Evolutionary conservation across 1,139 yeast genomes (phyloP).

Genomic region (Candida glucosophila): DNA sequence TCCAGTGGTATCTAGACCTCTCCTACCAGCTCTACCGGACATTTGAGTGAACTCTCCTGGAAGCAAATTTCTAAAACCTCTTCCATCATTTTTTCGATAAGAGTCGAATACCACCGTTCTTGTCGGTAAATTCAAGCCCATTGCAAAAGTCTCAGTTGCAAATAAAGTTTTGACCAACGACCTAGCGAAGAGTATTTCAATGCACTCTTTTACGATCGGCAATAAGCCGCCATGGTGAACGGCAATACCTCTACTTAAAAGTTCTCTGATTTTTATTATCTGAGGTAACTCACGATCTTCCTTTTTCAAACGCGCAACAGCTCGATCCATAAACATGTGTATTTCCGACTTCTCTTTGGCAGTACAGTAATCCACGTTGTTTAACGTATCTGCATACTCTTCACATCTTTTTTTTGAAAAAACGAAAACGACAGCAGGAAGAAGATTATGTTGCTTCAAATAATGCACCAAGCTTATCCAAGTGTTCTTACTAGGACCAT

Average conservation of each 20-base stretch:
- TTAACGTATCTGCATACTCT: slow-evolving; percentile 76
- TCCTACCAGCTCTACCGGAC: slow-evolving; percentile 98
- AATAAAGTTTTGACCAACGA: slow-evolving; percentile 82
- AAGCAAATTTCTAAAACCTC: slow-evolving; percentile 64
- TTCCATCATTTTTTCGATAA: slow-evolving; percentile 83
- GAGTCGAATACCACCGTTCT: slow-evolving; percentile 90
- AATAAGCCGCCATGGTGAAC: slow-evolving; percentile 95
- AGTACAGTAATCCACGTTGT: slow-evolving; percentile 70
- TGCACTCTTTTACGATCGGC: slow-evolving; percentile 92
- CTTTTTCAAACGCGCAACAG: slow-evolving; percentile 76
- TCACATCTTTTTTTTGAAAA: slow-evolving; percentile 92
- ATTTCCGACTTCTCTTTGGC: slow-evolving; percentile 83
- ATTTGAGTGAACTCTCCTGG: slow-evolving; percentile 98
- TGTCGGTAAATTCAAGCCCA: slow-evolving; percentile 96
- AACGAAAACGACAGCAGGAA: slow-evolving; percentile 91
- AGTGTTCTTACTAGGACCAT: slow-evolving; percentile 71
- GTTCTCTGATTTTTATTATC: slow-evolving; percentile 69
- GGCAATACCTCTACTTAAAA: slow-evolving; percentile 86
- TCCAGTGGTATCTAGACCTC: slow-evolving; percentile 91
- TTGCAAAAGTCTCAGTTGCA: slow-evolving; percentile 97
- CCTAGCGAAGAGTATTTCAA: slow-evolving; percentile 83
- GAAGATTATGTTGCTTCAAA: slow-evolving; percentile 52
- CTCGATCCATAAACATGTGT: slow-evolving; percentile 85
- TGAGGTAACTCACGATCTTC: slow-evolving; percentile 95
- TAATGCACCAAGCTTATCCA: slow-evolving; percentile 74